Evolutionary conservation across 495 filamentous ascomycete species (phyloP).

Genomic region (Endocarpon pusillum): DNA sequence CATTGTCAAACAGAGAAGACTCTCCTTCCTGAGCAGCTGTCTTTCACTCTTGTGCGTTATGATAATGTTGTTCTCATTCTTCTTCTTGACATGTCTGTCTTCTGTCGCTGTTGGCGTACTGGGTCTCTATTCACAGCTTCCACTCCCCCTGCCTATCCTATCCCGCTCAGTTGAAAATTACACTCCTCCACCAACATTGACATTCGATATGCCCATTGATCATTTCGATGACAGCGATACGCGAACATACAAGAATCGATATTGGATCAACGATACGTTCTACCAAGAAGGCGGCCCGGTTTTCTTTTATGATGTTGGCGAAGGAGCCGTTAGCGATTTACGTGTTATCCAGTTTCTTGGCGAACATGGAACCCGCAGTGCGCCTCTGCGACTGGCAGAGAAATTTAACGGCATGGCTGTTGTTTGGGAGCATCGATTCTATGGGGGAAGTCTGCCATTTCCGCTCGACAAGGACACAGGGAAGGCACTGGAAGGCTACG

Average conservation of each 20-base stretch:
- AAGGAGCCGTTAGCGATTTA: slow-evolving; percentile 18
- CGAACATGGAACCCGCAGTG: slow-evolving; percentile 5
- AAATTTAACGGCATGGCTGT: slow-evolving; percentile 34
- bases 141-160: too few species aligned
- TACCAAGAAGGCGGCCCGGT: slow-evolving; percentile 35
- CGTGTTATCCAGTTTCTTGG: slow-evolving; percentile 10
- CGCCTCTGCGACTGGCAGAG: slow-evolving; percentile 21
- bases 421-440: slow-evolving; percentile 41
- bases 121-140: too few species aligned
- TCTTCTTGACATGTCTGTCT: too few species aligned
- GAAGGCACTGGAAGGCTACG: slow-evolving; percentile 16
- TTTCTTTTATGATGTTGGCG: slow-evolving; percentile 35
- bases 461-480: slow-evolving; percentile 26
- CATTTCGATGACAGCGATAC: slow-evolving; percentile 20
- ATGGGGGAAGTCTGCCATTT: slow-evolving; percentile 34
- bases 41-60: too few species aligned
- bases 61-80: too few species aligned
- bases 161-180: too few species aligned
- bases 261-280: slow-evolving; percentile 32
- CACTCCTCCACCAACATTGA: not conserved
- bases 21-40: too few species aligned
- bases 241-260: slow-evolving; percentile 35
- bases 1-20: too few species aligned
- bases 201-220: slow-evolving; percentile 25
- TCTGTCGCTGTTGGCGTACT: too few species aligned